Evolutionary conservation across 1,284 basidiomycete genomes (phyloP), one percentile per base, ranked within the genome.

Genomic region (Meripilus lineatus): DNA sequence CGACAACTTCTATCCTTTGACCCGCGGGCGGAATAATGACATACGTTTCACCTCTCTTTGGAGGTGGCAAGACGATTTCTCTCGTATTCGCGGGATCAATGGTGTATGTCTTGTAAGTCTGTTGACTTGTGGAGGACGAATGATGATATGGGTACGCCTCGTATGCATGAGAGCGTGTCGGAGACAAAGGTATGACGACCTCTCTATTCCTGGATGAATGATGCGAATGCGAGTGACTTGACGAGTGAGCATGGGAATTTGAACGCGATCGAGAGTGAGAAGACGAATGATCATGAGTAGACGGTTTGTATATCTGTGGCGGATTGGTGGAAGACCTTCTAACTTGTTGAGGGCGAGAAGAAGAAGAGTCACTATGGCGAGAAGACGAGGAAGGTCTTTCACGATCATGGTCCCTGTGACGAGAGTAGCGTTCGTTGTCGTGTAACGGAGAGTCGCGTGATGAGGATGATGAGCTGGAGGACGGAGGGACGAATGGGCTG

Each of bases 1-100:
- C 53, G 35, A 59, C 46, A 30, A 63, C 51, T 38, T 57, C 49
- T 28, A 63, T 50, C 20, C 49, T 50, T 18, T 56, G 48, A 32
- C 60, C 56, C 21, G 50, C 48, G 5, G 61, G 59, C 11, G 61
- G 56, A 26, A 59, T 49, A 49, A 63, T 56, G 25, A 61, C 51
- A 38, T 59, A 63, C 23, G 49, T 49, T 44, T 63, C 58, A 11
- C 60, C 60, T 11, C 40, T 47, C 3, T 51, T 53, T 21, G 59
- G 55, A 7, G 52, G 48, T 3, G 60, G 61, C 14, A 63, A 53
- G 13, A 55, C 51, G 38, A 59, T 52, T 38, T 60, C 51, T n/a
- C 28, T 8, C 41, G 52, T 43, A 17, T 50, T 42, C 13, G 51
- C 48, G 10, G 38, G 14, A 25, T 53, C 52, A 45, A 56, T 52